A percentile compares a stretch with the other conserved stretches of the same genome.
These are phyloP conservation scores for Umbelopsis sp. DNA, from an alignment of 371 early-diverging fungal genomes.

Conservation along the genomic window DNA sequence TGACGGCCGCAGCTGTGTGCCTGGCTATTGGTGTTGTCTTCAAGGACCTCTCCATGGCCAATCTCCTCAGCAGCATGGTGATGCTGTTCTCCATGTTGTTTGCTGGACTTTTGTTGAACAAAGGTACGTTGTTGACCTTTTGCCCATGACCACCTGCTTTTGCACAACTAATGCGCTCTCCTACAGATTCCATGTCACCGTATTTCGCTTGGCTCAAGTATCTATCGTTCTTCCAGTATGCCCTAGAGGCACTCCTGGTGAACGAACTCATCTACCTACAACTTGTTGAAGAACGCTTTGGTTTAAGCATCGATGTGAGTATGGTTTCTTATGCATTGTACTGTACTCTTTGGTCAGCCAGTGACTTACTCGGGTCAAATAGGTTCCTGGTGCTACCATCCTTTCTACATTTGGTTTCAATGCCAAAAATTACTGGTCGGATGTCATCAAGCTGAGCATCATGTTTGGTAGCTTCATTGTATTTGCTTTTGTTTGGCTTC, in stretches of 20 bases:
- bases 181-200: slow-evolving; percentile 74
- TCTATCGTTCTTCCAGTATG: slow-evolving; percentile 86
- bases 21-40: slow-evolving; percentile 79
- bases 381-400: slow-evolving; percentile 85
- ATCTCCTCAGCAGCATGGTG: slow-evolving; percentile 75
- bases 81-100: slow-evolving; percentile 92
- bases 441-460: slow-evolving; percentile 68
- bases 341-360: not conserved
- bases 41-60: slow-evolving; percentile 78
- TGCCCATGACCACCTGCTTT: not conserved
- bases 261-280: slow-evolving; percentile 83
- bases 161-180: not conserved
- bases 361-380: not conserved
- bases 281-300: slow-evolving; percentile 80
- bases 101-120: slow-evolving; percentile 88
- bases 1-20: slow-evolving; percentile 82
- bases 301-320: slow-evolving; percentile 76
- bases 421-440: slow-evolving; percentile 83
- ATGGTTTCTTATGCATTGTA: not conserved
- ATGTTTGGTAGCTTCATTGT: slow-evolving; percentile 69
- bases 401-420: slow-evolving; percentile 91
- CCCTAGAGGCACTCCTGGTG: slow-evolving; percentile 86
- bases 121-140: slow-evolving; percentile 38
- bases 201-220: slow-evolving; percentile 80
- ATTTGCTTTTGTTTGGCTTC: slow-evolving; percentile 80